Conservation (phyloP, 768 basidiomycete genomes). For the Tricholoma flavovirens region DNA sequence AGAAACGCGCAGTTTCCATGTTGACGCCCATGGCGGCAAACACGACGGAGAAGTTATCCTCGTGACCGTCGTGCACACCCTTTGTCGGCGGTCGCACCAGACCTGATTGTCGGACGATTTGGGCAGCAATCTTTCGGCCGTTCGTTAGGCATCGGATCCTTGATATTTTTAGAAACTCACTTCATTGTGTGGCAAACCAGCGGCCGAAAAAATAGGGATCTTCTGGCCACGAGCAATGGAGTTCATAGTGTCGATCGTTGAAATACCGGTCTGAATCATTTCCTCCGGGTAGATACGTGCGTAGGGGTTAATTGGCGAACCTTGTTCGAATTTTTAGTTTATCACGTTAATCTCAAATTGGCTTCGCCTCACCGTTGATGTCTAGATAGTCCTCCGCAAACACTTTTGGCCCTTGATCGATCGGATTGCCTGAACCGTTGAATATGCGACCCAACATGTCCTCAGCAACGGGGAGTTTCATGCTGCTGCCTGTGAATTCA, state of each 20-base stretch:
- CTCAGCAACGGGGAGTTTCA: slow-evolving; percentile 98
- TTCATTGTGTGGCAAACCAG: slow-evolving; percentile 98
- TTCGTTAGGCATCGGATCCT: background rate
- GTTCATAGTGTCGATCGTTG: slow-evolving; percentile 97
- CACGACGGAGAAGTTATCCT: slow-evolving; percentile 99
- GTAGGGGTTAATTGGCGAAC: slow-evolving; percentile 96
- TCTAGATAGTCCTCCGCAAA: slow-evolving; percentile 99
- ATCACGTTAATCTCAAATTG: slow-evolving; percentile 6
- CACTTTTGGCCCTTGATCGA: slow-evolving; percentile 97
- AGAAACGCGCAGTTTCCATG: slow-evolving; percentile 99
- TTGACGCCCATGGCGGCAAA: slow-evolving; percentile 99
- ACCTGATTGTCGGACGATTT: slow-evolving; percentile 99
- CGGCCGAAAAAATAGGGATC: slow-evolving; percentile 99
- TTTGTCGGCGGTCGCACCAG: slow-evolving; percentile 95
- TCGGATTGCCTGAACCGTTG: slow-evolving; percentile 97
- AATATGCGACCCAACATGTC: slow-evolving; percentile 99
- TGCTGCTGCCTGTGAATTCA: slow-evolving; percentile 96
- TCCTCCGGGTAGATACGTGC: slow-evolving; percentile 99
- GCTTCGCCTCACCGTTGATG: slow-evolving; percentile 75
- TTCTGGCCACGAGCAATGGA: slow-evolving; percentile 99
- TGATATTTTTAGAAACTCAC: slow-evolving; percentile 36
- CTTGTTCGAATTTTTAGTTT: slow-evolving; percentile 38
- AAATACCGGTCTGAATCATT: slow-evolving; percentile 99
- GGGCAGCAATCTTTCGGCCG: slow-evolving; percentile 82
- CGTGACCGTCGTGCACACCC: slow-evolving; percentile 96